Percentiles rank a stretch among this genome's conserved stretches.
phyloP scores from a whole-genome alignment of 352 stramenopile species.

The Phytopythium delawarense region DNA sequence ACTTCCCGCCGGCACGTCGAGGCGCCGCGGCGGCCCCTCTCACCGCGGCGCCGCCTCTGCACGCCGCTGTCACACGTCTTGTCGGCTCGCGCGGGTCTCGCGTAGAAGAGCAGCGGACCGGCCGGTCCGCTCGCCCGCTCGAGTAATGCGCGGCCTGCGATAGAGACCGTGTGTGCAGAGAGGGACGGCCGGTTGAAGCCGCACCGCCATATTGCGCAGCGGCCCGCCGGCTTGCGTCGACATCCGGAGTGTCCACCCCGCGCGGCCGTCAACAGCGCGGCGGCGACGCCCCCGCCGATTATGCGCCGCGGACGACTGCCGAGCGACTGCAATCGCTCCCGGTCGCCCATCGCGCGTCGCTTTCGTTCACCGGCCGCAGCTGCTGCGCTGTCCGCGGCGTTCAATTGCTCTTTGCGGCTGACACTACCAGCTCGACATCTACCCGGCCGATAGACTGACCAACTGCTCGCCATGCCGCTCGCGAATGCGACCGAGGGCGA shows the following conservation, averaged over 20 bases:
- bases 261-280: not conserved
- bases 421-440: not conserved
- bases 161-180: too few species aligned
- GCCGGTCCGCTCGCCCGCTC: not conserved
- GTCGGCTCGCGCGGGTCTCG: slow-evolving; percentile 3
- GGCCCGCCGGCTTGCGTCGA: not conserved
- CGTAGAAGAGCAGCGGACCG: not conserved
- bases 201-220: not conserved
- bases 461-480: not conserved
- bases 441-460: too few species aligned
- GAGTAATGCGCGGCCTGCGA: not conserved
- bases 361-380: not conserved
- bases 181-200: not conserved
- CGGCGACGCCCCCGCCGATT: not conserved
- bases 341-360: not conserved
- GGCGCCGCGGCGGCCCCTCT: too few species aligned
- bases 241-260: slow-evolving; percentile 1
- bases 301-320: not conserved
- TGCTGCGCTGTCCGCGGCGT: not conserved
- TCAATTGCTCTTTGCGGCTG: not conserved
- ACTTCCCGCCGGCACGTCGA: too few species aligned
- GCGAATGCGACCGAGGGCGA: not conserved
- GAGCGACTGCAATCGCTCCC: not conserved
- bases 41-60: too few species aligned
- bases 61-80: slow-evolving; percentile 22